Evolutionary conservation across 139 green algal species (phyloP).

Genomic region (Chlorella sp.): DNA sequence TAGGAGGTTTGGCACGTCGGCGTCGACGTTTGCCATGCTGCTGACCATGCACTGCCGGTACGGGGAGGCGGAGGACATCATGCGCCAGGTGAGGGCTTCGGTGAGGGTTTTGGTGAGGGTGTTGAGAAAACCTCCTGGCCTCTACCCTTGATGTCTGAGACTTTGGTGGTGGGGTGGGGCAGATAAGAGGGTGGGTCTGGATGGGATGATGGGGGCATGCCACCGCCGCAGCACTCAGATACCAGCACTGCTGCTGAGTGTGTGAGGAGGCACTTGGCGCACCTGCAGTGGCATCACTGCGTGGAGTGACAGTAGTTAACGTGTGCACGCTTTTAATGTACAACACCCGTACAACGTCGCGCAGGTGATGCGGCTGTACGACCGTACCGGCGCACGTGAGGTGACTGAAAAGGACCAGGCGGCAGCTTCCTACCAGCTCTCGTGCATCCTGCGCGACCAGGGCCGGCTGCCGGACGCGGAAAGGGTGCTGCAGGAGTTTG

Average conservation of each 20-base stretch:
- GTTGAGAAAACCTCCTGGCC: background rate
- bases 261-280: no score
- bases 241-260: no score
- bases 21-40: background rate
- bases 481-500: conserved; percentile 9
- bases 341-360: no score
- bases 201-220: no score
- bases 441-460: conserved; percentile 10
- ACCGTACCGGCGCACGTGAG: background rate
- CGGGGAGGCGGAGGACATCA: conserved; percentile 5
- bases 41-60: conserved; percentile 6
- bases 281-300: background rate
- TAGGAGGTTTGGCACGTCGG: conserved; percentile 3
- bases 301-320: background rate
- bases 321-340: no score
- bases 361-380: background rate
- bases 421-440: conserved; percentile 2
- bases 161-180: background rate
- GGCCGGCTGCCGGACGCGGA: conserved; percentile 11
- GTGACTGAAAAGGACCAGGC: conserved; percentile 6
- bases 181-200: background rate
- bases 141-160: background rate
- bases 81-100: background rate
- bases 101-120: background rate
- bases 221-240: no score